Base-by-base conservation (phyloP, 306 rosid species). In the Acmispon strigosus region DNA sequence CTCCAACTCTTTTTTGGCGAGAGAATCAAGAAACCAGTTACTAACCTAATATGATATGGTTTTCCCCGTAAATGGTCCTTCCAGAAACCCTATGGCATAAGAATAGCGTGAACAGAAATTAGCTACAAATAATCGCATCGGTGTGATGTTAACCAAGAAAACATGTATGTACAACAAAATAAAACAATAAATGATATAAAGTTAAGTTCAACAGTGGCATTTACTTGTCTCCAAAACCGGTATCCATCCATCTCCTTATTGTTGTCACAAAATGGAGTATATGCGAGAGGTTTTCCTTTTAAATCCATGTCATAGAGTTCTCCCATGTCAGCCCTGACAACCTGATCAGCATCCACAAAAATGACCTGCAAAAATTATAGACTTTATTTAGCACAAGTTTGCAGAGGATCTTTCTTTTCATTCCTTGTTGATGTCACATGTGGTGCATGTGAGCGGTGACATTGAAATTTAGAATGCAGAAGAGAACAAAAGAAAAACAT, bases 141-240 rank as follows among this genome's bases (percentile, higher is more conserved):
- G 42, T 6, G 53, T 47, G 56, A 45, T 36, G 66, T 20, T 66
- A 39, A 56, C 66, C 60, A 62, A 78, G 24, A 49, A 32, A 32
- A 32, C 7, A 54, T 64, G 32, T 24, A 19, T 39, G 9, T 37
- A 47, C 52, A 13, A 24, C 9, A 58, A 24, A 48, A 61, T 11
- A 58, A n/a, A 53, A 59, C 60, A 15, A 60, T 6, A 75, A 70
- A 15, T 54, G 17, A 74, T 41, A 65, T 34, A 71, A 69, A 49
- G 56, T 42, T 15, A 63, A 24, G 36, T 66, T 63, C 24, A 80
- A 70, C 13, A 81, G 60, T 18, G 53, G 45, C 77, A 69, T 57
- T 37, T 87, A 95, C 99, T 82, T 95, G 97, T 87, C 99, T 86
- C 99, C 99, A 95, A 81, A 95, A 95, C 36, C 99, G 88, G 81